A percentile compares a stretch with the other conserved stretches of the same genome.
phyloP scores from a whole-genome alignment of 495 filamentous ascomycete genomes.

The Elasticomyces elasticus region DNA sequence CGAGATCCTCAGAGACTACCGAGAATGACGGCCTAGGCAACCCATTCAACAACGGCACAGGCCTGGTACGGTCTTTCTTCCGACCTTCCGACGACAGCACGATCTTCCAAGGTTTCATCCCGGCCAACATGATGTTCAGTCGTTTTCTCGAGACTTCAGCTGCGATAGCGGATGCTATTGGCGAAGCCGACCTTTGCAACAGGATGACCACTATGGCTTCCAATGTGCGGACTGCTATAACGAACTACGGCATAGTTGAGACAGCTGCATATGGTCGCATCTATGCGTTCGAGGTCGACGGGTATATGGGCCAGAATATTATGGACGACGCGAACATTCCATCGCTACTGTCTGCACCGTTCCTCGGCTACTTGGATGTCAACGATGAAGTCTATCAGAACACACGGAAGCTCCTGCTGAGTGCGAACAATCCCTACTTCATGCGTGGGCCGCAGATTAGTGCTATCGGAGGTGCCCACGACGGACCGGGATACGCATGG shows the following conservation, averaged over 20 bases:
- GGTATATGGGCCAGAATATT: conserved; percentile 42
- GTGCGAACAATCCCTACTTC: conserved; percentile 47
- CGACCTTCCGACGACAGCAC: conserved; percentile 54
- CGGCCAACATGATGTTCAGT: conserved; percentile 60
- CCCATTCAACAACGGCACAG: conserved; percentile 46
- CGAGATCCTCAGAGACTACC: conserved; percentile 48
- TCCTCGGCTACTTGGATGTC: conserved; percentile 40
- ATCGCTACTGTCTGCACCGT: conserved; percentile 43
- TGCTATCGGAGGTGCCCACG: conserved; percentile 48
- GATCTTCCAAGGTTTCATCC: conserved; percentile 51
- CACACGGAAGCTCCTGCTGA: conserved; percentile 42
- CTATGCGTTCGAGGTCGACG: conserved; percentile 54
- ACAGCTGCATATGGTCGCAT: conserved; percentile 38
- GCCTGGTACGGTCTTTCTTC: conserved; percentile 53
- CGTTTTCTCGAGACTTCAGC: conserved; percentile 45
- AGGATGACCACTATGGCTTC: conserved; percentile 44
- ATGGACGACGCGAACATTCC: conserved; percentile 60
- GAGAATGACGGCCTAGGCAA: conserved; percentile 50
- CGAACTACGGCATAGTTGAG: conserved; percentile 40
- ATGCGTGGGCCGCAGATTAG: conserved; percentile 44
- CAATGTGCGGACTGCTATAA: conserved; percentile 43
- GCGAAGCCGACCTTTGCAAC: conserved; percentile 35
- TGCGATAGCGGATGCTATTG: conserved; percentile 44
- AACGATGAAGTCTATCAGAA: conserved; percentile 40
- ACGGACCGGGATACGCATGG: conserved; percentile 48